Percentiles rank a stretch among this genome's conserved stretches.
phyloP scores from a whole-genome alignment of 768 basidiomycete genomes.

The Lactarius indigo region DNA sequence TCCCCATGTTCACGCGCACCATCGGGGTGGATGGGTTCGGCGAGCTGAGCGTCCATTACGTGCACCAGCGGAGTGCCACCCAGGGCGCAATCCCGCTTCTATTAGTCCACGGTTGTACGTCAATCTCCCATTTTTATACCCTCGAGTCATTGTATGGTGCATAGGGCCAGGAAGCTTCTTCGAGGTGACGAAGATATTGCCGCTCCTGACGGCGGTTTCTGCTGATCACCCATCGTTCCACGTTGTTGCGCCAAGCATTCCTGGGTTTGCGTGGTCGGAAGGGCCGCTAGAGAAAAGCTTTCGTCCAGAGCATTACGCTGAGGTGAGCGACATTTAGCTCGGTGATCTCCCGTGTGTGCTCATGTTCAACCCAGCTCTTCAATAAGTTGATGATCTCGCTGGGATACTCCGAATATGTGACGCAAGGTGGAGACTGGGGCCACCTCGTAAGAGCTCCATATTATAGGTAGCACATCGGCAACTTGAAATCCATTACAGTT shows the following conservation, averaged over 20 bases:
- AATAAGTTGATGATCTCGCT: constrained; percentile 34
- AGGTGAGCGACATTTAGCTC: constrained; percentile 32
- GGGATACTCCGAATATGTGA: constrained; percentile 35
- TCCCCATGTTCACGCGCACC: too few relatives aligned
- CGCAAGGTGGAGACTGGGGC: constrained; percentile 51
- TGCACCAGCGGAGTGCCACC: constrained; percentile 30
- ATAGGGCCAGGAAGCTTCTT: constrained; percentile 40
- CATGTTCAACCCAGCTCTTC: constrained; percentile 15
- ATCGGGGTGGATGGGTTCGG: too few relatives aligned
- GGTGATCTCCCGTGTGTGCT: not conserved
- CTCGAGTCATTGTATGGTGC: not conserved
- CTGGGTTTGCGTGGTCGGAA: constrained; percentile 56
- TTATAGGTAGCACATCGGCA: not conserved
- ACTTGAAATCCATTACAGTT: not conserved
- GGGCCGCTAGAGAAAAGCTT: constrained; percentile 48
- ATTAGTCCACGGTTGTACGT: constrained; percentile 52
- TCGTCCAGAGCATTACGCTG: constrained; percentile 42
- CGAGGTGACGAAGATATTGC: not conserved
- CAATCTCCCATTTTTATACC: not conserved
- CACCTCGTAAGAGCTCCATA: constrained; percentile 29
- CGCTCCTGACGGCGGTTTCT: constrained; percentile 29
- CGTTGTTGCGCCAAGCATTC: constrained; percentile 49
- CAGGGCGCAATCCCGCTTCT: constrained; percentile 43
- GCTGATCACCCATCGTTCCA: constrained; percentile 48
- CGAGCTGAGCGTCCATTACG: too few relatives aligned